Percentiles rank a stretch among this genome's conserved stretches.
These are phyloP conservation scores for Rutstroemia sp. DNA, from an alignment of 2,329 filamentous ascomycete genomes.

Conservation along the genomic window DNA sequence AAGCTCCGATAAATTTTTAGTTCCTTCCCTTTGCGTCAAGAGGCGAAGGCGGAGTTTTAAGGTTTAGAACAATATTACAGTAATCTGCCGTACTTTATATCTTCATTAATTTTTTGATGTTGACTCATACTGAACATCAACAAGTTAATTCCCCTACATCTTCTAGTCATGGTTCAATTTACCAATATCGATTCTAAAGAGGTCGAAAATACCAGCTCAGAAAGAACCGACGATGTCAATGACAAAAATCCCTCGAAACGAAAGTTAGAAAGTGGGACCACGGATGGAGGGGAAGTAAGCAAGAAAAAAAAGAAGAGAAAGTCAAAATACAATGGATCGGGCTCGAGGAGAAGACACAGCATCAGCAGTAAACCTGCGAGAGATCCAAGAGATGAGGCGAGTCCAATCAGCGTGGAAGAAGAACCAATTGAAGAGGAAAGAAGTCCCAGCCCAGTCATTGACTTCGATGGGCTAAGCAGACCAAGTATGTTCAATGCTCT, in stretches of 20 bases:
- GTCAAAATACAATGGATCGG: constrained; percentile 18
- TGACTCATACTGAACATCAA: background rate
- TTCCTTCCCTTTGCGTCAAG: too few relatives aligned
- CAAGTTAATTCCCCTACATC: background rate
- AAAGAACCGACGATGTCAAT: background rate
- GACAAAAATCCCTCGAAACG: constrained; percentile 1
- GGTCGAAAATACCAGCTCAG: background rate
- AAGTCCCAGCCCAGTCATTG: constrained; percentile 50
- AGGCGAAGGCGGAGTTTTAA: too few relatives aligned
- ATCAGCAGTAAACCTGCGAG: constrained; percentile 54
- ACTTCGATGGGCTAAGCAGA: constrained; percentile 54
- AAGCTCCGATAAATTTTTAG: too few relatives aligned
- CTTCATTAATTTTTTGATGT: background rate
- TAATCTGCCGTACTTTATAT: too few relatives aligned
- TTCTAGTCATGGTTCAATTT: constrained; percentile 22
- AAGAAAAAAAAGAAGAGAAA: constrained; percentile 21
- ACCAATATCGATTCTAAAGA: constrained; percentile 9
- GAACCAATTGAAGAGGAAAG: constrained; percentile 27
- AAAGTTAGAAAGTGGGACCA: background rate
- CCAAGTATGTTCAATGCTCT: constrained; percentile 40
- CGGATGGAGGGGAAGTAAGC: constrained; percentile 1
- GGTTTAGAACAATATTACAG: too few relatives aligned
- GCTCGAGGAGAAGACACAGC: constrained; percentile 42
- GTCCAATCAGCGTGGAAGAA: constrained; percentile 18
- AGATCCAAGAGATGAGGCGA: constrained; percentile 47